Evolutionary conservation across 108 stramenopile species (phyloP).

Genomic region (Mediolabrus comicus): DNA sequence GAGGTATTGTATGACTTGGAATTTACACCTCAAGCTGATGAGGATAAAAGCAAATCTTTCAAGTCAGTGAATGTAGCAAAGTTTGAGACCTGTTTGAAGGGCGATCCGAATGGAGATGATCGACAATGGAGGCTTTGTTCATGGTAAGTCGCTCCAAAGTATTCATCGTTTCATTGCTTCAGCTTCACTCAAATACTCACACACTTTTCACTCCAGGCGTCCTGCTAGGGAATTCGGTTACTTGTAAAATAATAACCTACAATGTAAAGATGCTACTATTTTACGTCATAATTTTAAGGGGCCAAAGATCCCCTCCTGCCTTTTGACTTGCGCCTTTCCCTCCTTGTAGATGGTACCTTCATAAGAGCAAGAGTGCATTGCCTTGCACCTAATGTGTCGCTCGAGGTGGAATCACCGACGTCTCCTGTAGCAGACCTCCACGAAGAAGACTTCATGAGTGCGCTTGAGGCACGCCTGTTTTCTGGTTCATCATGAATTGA

Average conservation of each 20-base stretch:
- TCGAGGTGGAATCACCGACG: neutral
- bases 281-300: no score
- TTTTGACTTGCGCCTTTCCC: neutral
- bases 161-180: no score
- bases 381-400: neutral
- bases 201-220: no score
- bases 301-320: no score
- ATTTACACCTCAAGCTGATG: neutral
- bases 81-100: slow-evolving; percentile 42
- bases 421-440: neutral
- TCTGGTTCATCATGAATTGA: neutral
- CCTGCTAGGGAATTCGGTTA: neutral
- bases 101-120: slow-evolving; percentile 37
- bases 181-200: no score
- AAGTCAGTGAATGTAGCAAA: slow-evolving; percentile 32
- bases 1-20: slow-evolving; percentile 52
- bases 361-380: neutral
- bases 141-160: no score
- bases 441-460: neutral
- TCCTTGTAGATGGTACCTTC: neutral
- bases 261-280: no score
- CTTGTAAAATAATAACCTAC: neutral
- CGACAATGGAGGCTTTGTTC: slow-evolving; percentile 30
- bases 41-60: neutral
- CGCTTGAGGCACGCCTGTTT: neutral